Evolutionary conservation across 2,329 filamentous ascomycete species (phyloP), one percentile per base, ranked within the genome.

Genomic region (Triangularia verruculosa): DNA sequence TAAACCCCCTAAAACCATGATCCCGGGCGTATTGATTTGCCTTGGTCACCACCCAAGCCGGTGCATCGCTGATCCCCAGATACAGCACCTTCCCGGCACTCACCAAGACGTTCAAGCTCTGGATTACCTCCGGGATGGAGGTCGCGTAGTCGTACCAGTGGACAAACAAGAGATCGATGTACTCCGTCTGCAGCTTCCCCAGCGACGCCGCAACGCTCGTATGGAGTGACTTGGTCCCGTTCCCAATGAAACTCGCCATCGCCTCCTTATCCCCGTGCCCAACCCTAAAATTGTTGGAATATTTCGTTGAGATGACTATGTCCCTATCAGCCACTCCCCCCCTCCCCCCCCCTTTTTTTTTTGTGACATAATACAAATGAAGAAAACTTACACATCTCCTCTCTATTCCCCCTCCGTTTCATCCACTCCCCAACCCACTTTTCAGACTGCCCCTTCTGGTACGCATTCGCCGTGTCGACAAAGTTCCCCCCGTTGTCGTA

Each of bases 341-440:
- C n/a, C n/a, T n/a, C n/a, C n/a, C n/a, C n/a, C n/a, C n/a, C n/a
- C n/a, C n/a, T n/a, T n/a, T n/a, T n/a, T n/a, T n/a, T n/a, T n/a
- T n/a, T n/a, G n/a, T 13, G 13, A 13, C 12, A 15, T 4, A 34
- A 34, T n/a, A 13, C 9, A 12, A 34, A 15, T 9, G 32, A 13
- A 1, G 17, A 13, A 13, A 13, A 39, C 34, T 17, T n/a, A 39
- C 91, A 87, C 82, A 92, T 84, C 72, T 89, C 79, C 68, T 90
- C 88, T 24, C 89, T 83, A 64, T 84, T 84, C n/a, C 82, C 79
- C 9, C 86, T 82, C 65, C 82, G 81, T 69, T 81, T 79, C 85
- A 90, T 88, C 88, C 89, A 92, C 68, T 86, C 89, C 86, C 89
- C 89, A 62, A 92, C 78, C 84, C 88, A 89, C 59, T 71, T 74